Evolutionary conservation across 257 asterid species (phyloP).

Genomic region (Orobanche coerulescens): DNA sequence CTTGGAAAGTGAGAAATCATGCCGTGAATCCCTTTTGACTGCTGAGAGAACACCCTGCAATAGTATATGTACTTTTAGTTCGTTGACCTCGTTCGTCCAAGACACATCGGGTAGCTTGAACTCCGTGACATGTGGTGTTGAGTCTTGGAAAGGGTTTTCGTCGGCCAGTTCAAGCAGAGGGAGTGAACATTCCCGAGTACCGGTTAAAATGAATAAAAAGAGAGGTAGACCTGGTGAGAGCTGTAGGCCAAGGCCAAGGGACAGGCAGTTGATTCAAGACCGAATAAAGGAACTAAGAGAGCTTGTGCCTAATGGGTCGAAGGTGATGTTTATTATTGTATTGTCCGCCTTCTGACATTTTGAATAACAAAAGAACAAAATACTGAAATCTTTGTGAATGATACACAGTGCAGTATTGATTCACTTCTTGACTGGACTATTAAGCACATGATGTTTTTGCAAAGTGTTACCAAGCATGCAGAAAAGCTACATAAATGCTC

Average conservation of each 20-base stretch:
- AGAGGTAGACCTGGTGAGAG: constrained; percentile 94
- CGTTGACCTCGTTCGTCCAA: constrained; percentile 58
- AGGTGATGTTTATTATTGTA: constrained; percentile 37
- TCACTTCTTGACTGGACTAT: constrained; percentile 85
- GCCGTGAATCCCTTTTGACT: constrained; percentile 40
- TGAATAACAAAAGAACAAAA: no score
- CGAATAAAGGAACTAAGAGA: constrained; percentile 92
- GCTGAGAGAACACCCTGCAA: constrained; percentile 51
- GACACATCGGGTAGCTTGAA: constrained; percentile 59
- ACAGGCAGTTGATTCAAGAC: constrained; percentile 95
- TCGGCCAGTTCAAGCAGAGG: constrained; percentile 70
- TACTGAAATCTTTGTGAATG: constrained; percentile 43
- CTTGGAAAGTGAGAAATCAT: constrained; percentile 34
- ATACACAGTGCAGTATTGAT: constrained; percentile 92
- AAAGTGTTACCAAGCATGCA: constrained; percentile 72
- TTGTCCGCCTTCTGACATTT: constrained; percentile 7
- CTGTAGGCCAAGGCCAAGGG: constrained; percentile 95
- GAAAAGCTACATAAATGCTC: constrained; percentile 75
- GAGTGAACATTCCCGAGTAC: constrained; percentile 48
- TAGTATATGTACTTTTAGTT: constrained; percentile 56
- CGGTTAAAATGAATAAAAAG: constrained; percentile 50
- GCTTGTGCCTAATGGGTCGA: constrained; percentile 83
- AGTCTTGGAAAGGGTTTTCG: constrained; percentile 52
- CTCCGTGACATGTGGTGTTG: constrained; percentile 46
- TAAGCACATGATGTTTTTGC: constrained; percentile 88